phyloP scores from a whole-genome alignment of 2,329 filamentous ascomycete genomes.

The Akanthomyces dipterigenus region DNA sequence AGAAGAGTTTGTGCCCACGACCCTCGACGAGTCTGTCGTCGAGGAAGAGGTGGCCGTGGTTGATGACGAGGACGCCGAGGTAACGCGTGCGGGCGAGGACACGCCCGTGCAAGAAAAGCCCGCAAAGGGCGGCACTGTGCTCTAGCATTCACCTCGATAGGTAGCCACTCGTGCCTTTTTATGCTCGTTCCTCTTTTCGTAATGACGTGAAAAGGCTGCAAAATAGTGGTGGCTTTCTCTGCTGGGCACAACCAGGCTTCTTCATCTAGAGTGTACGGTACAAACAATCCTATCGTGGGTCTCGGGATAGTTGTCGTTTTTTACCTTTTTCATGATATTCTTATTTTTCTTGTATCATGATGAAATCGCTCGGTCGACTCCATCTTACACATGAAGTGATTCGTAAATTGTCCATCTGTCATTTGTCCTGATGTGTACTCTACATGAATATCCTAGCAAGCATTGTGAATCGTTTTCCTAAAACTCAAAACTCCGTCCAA shows the following conservation, averaged over 20 bases:
- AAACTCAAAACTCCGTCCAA: too few species aligned
- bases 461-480: too few species aligned
- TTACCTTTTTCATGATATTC: neutral
- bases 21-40: slow-evolving; percentile 40
- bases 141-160: slow-evolving; percentile 1
- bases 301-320: neutral
- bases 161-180: neutral
- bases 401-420: too few species aligned
- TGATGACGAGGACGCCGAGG: slow-evolving; percentile 3
- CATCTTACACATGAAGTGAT: too few species aligned
- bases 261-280: neutral
- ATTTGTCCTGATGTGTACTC: too few species aligned
- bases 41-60: slow-evolving; percentile 39
- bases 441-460: too few species aligned
- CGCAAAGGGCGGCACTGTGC: slow-evolving; percentile 8
- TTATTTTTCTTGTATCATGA: neutral
- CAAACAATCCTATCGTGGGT: neutral
- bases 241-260: neutral
- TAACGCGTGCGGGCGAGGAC: slow-evolving; percentile 3
- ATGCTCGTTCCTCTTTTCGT: neutral
- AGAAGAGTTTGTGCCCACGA: slow-evolving; percentile 41
- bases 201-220: neutral
- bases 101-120: slow-evolving; percentile 9
- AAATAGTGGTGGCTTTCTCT: too few species aligned
- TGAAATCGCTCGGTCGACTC: neutral